These are phyloP conservation scores for Polyporus tsugae DNA, from an alignment of 1,284 basidiomycete species.

Conservation along the genomic window DNA sequence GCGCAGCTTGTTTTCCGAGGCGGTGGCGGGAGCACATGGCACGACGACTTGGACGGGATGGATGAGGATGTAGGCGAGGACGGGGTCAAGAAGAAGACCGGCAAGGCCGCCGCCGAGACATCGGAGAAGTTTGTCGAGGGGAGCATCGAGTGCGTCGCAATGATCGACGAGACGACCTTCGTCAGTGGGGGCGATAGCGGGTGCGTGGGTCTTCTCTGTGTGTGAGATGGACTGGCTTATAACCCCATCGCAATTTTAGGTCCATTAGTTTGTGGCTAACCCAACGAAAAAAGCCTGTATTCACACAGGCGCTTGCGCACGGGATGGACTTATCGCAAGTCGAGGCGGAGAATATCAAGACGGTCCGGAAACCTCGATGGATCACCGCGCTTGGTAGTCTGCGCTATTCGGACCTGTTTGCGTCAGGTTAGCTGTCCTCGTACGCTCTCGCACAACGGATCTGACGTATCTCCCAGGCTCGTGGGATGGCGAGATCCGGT, in stretches of 20 bases:
- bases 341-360: slow-evolving; percentile 68
- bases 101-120: slow-evolving; percentile 44
- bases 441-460: slow-evolving; percentile 12
- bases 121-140: slow-evolving; percentile 83
- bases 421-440: slow-evolving; percentile 67
- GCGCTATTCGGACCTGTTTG: slow-evolving; percentile 92
- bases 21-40: slow-evolving; percentile 81
- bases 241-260: slow-evolving; percentile 48
- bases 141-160: slow-evolving; percentile 90
- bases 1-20: slow-evolving; percentile 96
- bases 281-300: slow-evolving; percentile 97
- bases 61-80: slow-evolving; percentile 49
- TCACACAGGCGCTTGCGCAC: slow-evolving; percentile 86
- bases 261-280: slow-evolving; percentile 93
- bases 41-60: slow-evolving; percentile 86
- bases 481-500: slow-evolving; percentile 87
- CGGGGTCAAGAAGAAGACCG: slow-evolving; percentile 35
- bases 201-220: slow-evolving; percentile 52
- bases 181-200: slow-evolving; percentile 96
- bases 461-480: slow-evolving; percentile 65
- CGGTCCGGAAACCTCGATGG: slow-evolving; percentile 86
- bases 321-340: slow-evolving; percentile 79
- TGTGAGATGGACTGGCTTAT: neutral
- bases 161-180: slow-evolving; percentile 95
- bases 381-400: slow-evolving; percentile 86